Percentiles rank a stretch among this genome's conserved stretches.
phyloP scores from a whole-genome alignment of 2,329 filamentous ascomycete genomes.

The Phaeoacremonium minimum region DNA sequence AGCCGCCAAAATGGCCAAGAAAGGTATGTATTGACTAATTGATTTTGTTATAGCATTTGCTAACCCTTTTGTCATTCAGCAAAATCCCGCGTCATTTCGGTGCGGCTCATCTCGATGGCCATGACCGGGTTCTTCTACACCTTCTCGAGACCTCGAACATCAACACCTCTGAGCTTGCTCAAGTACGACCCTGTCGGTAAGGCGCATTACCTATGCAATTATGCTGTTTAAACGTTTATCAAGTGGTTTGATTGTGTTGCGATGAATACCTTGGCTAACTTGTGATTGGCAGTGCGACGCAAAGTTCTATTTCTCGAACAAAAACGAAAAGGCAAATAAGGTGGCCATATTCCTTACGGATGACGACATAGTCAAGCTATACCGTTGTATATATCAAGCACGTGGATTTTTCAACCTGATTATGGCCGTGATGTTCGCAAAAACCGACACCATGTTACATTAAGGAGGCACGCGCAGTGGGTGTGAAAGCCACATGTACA shows the following conservation, averaged over 20 bases:
- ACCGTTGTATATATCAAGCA: too few species aligned
- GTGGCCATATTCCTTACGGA: neutral
- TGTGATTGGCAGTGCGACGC: slow-evolving; percentile 67
- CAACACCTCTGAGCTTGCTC: slow-evolving; percentile 88
- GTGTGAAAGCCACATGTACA: too few species aligned
- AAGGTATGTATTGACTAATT: slow-evolving; percentile 15
- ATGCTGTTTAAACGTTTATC: too few species aligned
- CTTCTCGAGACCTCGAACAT: slow-evolving; percentile 73
- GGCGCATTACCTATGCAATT: too few species aligned
- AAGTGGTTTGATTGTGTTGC: too few species aligned
- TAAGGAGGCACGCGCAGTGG: too few species aligned
- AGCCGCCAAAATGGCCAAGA: slow-evolving; percentile 27
- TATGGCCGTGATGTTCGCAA: too few species aligned
- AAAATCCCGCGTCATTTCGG: slow-evolving; percentile 88
- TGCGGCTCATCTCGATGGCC: slow-evolving; percentile 96
- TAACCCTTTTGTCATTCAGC: slow-evolving; percentile 37
- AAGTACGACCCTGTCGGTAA: slow-evolving; percentile 97
- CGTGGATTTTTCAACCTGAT: too few species aligned
- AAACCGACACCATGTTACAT: too few species aligned
- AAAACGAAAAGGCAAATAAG: slow-evolving; percentile 68
- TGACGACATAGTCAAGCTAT: too few species aligned
- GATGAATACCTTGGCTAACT: too few species aligned
- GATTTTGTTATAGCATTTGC: neutral
- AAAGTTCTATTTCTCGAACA: slow-evolving; percentile 94
- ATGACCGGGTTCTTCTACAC: slow-evolving; percentile 98